Evolutionary conservation across 78 protist genomes (phyloP), one percentile per base, ranked within the genome.

Genomic region (Guillardia theta): DNA sequence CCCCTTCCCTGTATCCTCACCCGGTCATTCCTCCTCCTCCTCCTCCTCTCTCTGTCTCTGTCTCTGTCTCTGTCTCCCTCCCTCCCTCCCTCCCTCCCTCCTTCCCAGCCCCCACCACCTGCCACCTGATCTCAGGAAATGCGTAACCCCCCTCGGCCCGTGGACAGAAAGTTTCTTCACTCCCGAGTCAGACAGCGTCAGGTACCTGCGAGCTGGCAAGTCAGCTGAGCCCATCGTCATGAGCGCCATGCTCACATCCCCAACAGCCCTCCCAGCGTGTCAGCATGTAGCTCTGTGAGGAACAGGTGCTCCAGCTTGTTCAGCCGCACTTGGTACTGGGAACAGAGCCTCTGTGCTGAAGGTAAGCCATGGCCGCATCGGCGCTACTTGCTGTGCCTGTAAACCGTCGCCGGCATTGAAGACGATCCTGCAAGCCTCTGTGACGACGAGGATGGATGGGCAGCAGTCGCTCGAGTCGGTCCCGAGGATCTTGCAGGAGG

Each of bases 311-410:
- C 64, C 45, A 93, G 64, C 53, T n/a, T 43, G 44, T 36, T 48
- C 33, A 93, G 1, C 30, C 48, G n/a, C 4, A 94, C 0, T 39
- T 48, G 43, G 46, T 94, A 93, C 88, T 94, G 92, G 10, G 10
- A 10, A 93, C 95, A 94, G 41, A 94, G 46, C n/a, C 95, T 39
- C 95, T 94, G 95, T 58, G 3, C 70, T 24, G n/a, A n/a, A n/a
- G n/a, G n/a, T n/a, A n/a, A n/a, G n/a, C 12, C 62, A 53, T 53
- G 62, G 33, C 12, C 62, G 62, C 62, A 53, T 18, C 33, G 18
- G 18, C 62, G 62, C 62, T 53, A 53, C n/a, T 64, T 10, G 43
- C 21, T 24, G 41, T 43, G 44, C 90, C 90, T 78, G 90, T 43
- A 53, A 0, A 12, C 95, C 95, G 41, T 94, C 95, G 46, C 93